Evolutionary conservation across 257 asterid species (phyloP), one percentile per base, ranked within the genome.

Genomic region (Nicotiana obtusifolia): DNA sequence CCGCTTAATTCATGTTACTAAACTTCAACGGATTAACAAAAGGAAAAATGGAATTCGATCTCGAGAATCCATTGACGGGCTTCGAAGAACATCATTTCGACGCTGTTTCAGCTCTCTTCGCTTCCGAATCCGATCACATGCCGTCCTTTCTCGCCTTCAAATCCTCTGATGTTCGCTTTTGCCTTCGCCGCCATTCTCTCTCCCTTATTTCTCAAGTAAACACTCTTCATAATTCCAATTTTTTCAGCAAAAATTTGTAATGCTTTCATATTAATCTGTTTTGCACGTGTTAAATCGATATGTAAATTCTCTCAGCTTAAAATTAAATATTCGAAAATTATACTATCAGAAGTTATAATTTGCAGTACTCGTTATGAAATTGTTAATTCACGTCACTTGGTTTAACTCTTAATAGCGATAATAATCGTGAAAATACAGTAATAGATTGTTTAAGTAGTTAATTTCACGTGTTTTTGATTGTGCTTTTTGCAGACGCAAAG

Each of bases 41-140:
- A 35, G 64, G 1, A 31, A 3, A 82, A 77, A 89, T 89, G 95
- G 90, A 88, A 68, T 82, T 85, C 71, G 88, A 87, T 84, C 86
- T 91, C 41, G 87, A 84, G 82, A 87, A 86, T 83, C 93, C 91
- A 53, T 75, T 88, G 30, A 87, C 88, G 80, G 77, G 67, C 41
- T 65, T 35, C 84, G 83, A 83, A 8, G 89, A 84, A 65, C 37
- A 60, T 24, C 82, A 79, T 8, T 57, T 83, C 91, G 90, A 84
- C 84, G 81, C 9, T 85, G 87, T 90, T 84, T 71, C 83, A 31
- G 78, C 88, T 56, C 93, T 90, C 87, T 90, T 91, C 85, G 86
- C 89, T 81, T 79, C 79, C 47, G 95, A 91, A 78, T 73, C 89
- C 61, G 87, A 89, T 81, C 91, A 90, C 91, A 82, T 80, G 89